Conservation (phyloP, 2,329 filamentous ascomycete species). For the Paecilomyces variotii region DNA sequence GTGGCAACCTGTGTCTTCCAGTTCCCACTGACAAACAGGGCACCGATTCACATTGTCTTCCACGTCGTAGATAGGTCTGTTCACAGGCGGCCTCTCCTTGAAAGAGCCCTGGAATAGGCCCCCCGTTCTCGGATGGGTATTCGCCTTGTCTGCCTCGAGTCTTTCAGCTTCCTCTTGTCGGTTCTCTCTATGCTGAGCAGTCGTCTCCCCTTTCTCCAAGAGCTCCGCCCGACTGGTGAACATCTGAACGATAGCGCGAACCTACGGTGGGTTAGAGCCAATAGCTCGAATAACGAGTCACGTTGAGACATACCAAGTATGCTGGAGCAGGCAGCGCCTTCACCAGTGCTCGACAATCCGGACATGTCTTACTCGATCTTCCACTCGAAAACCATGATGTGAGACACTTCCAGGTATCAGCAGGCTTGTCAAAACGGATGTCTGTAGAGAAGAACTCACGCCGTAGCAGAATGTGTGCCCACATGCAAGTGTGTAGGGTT, state of each 20-base stretch:
- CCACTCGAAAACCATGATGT: constrained; percentile 48
- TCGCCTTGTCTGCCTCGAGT: constrained; percentile 54
- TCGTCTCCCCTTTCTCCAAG: constrained; percentile 55
- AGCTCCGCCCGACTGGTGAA: constrained; percentile 55
- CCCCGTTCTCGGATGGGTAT: constrained; percentile 39
- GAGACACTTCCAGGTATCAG: constrained; percentile 41
- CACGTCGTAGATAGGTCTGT: constrained; percentile 44
- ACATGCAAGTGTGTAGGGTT: constrained; percentile 60
- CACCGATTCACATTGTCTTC: constrained; percentile 57
- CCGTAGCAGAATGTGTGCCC: constrained; percentile 68
- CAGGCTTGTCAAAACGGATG: background rate
- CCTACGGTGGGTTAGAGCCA: constrained; percentile 27
- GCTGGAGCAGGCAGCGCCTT: constrained; percentile 54
- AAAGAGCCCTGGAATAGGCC: constrained; percentile 60
- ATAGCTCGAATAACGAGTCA: constrained; percentile 2
- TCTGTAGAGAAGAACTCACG: constrained; percentile 30
- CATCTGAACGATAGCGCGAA: constrained; percentile 57
- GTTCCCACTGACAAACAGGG: constrained; percentile 54
- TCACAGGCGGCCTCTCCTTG: constrained; percentile 23
- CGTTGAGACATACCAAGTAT: constrained; percentile 45
- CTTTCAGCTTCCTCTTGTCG: constrained; percentile 52
- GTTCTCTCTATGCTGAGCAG: constrained; percentile 51
- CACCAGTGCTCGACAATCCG: constrained; percentile 56
- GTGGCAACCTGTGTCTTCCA: constrained; percentile 48
- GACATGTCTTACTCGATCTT: constrained; percentile 56